Evolutionary conservation across 768 basidiomycete species (phyloP).

Genomic region (Cantharellus anzutake): DNA sequence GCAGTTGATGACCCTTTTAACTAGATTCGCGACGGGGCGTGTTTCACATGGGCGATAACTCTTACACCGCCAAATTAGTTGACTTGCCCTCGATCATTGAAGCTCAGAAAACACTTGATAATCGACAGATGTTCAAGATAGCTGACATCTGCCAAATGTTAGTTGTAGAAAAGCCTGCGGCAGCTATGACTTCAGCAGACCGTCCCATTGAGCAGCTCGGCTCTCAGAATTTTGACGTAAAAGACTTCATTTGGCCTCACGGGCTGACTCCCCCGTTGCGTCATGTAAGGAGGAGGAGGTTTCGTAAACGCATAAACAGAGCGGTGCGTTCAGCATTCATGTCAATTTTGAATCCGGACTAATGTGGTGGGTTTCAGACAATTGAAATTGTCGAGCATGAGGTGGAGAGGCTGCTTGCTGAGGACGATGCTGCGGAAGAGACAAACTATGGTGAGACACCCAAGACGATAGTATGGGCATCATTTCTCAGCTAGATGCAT

Average conservation of each 20-base stretch:
- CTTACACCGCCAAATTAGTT: constrained; percentile 83
- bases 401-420: constrained; percentile 69
- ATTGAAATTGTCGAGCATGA: constrained; percentile 91
- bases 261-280: constrained; percentile 87
- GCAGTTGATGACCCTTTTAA: not conserved
- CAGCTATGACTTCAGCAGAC: constrained; percentile 33
- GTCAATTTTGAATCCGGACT: not conserved
- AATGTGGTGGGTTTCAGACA: constrained; percentile 27
- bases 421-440: constrained; percentile 54
- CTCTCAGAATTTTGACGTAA: constrained; percentile 66
- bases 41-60: constrained; percentile 65
- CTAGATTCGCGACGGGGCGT: constrained; percentile 79
- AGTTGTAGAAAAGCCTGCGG: not conserved
- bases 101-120: constrained; percentile 88
- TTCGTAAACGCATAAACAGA: constrained; percentile 74
- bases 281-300: constrained; percentile 77
- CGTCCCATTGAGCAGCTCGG: constrained; percentile 69
- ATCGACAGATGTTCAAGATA: constrained; percentile 95
- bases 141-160: constrained; percentile 93
- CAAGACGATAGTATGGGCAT: not conserved
- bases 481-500: not conserved
- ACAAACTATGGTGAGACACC: constrained; percentile 46
- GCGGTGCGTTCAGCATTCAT: constrained; percentile 29
- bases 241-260: constrained; percentile 95
- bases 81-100: constrained; percentile 91